Base-by-base conservation (phyloP, 169 alveolate species). In the Blepharisma undulans region DNA sequence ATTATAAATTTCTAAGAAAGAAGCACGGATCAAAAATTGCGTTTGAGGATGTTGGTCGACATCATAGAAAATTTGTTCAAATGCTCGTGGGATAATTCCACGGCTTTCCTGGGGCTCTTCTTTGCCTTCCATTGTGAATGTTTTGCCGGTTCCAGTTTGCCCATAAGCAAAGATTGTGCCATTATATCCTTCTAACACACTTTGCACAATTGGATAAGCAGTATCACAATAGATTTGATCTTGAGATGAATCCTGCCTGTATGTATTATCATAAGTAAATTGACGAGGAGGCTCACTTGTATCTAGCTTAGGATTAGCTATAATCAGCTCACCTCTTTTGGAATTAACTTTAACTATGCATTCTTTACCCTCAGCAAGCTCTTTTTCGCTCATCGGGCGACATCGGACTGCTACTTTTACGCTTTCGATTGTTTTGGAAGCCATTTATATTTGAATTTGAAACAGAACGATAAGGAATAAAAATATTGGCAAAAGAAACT, bases 11-110 rank as follows among this genome's bases (percentile, higher is more conserved):
- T 98, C 98, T 59, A 97, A 87, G 93, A 93, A 98, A 25, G 97
- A 92, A 4, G 96, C 98, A 82, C 97, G 76, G n/a, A 96, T 97
- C 60, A 95, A 89, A 93, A 95, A 96, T 88, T 96, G 86, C 71
- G 93, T 93, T 16, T 86, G 92, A 14, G 96, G 92, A 72, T 89
- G 34, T 76, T 90, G 79, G 86, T 88, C 96, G 22, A 97, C 96
- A 48, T 91, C 92, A 92, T 96, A 95, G 95, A 98, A 97, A 61
- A 98, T 96, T 87, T 97, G 98, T 82, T 96, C 98, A 79, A 98
- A 97, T 16, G 99, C 94, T 72, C 99, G 95, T 1, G 99, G 99
- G 90, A 97, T 97, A 66, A 98, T 97, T 61, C 99, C 99, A 77
- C 97, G 94, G 32, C 77, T 76, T 19, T 92, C 97, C 19, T 92